Evolutionary conservation across 2,329 filamentous ascomycete species (phyloP), one percentile per base, ranked within the genome.

Genomic region (Ascochyta koolunga): DNA sequence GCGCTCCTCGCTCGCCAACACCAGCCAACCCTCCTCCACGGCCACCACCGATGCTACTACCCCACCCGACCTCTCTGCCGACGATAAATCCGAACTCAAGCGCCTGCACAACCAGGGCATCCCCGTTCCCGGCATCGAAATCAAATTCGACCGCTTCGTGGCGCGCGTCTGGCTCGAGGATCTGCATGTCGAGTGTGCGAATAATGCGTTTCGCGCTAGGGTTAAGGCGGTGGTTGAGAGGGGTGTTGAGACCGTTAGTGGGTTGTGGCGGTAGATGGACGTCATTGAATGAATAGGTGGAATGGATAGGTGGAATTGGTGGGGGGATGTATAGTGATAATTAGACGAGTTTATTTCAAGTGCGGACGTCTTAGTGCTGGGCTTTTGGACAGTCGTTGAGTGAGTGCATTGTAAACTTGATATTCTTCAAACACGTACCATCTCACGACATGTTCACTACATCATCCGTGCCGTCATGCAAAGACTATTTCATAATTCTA

Each of bases 101-200:
- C 81, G 93, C 13, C 80, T 97, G 41, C 90, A 96, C 68, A 86
- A 85, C 58, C 79, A 96, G 19, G 93, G 93, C 2, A 93, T 98
- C 27, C 92, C 93, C 0, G 91, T 97, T 0, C 95, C 95, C 0
- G 95, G 93, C 0, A 82, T 99, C 15, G 85, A 89, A 58, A 91
- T 99, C 75, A 87, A 84, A 66, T 89, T 97, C 4, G 93, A 98
- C 67, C 95, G 91, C 77, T 88, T 92, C 77, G 82, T 89, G 47
- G 95, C 93, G 6, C 89, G 86, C 58, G 88, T 99, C 6, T 98
- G 93, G 93, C 79, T 99, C 33, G 95, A 98, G 80, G 86, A 90
- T 63, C 76, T 98, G 38, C 91, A 96, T 65, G 90, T 99, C 4
- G 95, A 98, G 76, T 96, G 91, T 73, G 79, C 79, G 49, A 91